Evolutionary conservation across 176 grass and related monocot genomes (phyloP).

Genomic region (Areca catechu): DNA sequence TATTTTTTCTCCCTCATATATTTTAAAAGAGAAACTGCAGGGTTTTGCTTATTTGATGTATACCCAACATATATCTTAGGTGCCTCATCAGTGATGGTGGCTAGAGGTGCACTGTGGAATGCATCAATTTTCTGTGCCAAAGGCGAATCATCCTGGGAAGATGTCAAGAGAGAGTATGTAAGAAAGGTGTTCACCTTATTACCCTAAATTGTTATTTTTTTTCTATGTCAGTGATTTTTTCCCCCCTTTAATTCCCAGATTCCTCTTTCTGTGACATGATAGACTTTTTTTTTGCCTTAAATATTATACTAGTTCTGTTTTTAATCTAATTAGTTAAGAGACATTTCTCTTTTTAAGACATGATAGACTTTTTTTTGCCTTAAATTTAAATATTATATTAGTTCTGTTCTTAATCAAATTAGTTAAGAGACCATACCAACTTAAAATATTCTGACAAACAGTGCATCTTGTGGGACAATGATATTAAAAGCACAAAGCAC

Average conservation of each 20-base stretch:
- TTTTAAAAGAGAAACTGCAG: too few species aligned
- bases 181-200: constrained; percentile 56
- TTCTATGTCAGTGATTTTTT: background rate
- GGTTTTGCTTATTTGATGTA: too few species aligned
- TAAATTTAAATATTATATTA: too few species aligned
- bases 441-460: constrained; percentile 20
- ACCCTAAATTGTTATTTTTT: background rate
- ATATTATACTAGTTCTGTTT: background rate
- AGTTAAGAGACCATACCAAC: too few species aligned
- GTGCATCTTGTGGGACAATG: constrained; percentile 98
- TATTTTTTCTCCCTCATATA: too few species aligned
- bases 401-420: too few species aligned
- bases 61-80: constrained; percentile 28
- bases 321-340: too few species aligned
- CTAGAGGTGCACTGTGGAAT: constrained; percentile 96
- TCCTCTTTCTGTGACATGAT: too few species aligned
- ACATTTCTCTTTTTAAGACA: too few species aligned
- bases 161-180: constrained; percentile 85
- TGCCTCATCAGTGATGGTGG: constrained; percentile 81
- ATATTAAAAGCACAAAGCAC: constrained; percentile 90
- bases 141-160: constrained; percentile 67
- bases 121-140: constrained; percentile 75
- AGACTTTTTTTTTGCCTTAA: background rate
- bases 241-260: constrained; percentile 16
- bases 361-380: too few species aligned